Conservation (phyloP, 495 filamentous ascomycete species). For the Lasiosphaeriaceae sp. region DNA sequence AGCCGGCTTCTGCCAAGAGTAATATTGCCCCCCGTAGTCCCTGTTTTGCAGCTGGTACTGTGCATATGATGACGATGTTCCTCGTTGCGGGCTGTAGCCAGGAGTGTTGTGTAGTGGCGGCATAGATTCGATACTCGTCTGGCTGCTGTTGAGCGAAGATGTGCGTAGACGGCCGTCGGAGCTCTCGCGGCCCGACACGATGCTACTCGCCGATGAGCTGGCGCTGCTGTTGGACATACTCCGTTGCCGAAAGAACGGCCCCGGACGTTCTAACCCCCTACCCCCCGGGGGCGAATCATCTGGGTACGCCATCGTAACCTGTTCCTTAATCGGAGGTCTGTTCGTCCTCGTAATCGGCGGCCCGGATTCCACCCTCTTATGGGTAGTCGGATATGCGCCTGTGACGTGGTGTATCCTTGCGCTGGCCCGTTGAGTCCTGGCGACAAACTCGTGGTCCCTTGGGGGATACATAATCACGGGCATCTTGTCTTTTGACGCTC, state of each 20-base stretch:
- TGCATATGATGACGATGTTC: neutral
- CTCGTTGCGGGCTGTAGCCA: neutral
- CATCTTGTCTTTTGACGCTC: neutral
- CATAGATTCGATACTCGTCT: slow-evolving; percentile 40
- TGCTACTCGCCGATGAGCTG: slow-evolving; percentile 21
- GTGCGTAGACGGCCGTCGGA: slow-evolving; percentile 22
- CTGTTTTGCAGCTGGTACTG: slow-evolving; percentile 14
- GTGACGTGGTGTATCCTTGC: slow-evolving; percentile 16
- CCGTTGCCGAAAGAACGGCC: slow-evolving; percentile 13
- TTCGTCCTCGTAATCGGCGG: neutral
- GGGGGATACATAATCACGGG: slow-evolving; percentile 23
- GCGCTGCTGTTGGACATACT: slow-evolving; percentile 24
- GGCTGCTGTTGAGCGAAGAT: slow-evolving; percentile 31
- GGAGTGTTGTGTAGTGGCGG: slow-evolving; percentile 11
- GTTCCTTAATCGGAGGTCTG: neutral
- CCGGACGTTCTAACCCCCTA: slow-evolving; percentile 9
- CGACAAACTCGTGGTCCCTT: slow-evolving; percentile 23
- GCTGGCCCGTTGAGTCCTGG: slow-evolving; percentile 22
- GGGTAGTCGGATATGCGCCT: neutral
- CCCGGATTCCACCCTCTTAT: neutral
- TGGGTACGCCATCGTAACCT: slow-evolving; percentile 11
- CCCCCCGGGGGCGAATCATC: slow-evolving; percentile 1
- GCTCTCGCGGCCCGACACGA: slow-evolving; percentile 22
- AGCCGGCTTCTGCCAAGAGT: slow-evolving; percentile 37
- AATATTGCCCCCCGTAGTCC: neutral